Conservation (phyloP, 139 green algal genomes). For the Pseudopediastrum boryanum region DNA sequence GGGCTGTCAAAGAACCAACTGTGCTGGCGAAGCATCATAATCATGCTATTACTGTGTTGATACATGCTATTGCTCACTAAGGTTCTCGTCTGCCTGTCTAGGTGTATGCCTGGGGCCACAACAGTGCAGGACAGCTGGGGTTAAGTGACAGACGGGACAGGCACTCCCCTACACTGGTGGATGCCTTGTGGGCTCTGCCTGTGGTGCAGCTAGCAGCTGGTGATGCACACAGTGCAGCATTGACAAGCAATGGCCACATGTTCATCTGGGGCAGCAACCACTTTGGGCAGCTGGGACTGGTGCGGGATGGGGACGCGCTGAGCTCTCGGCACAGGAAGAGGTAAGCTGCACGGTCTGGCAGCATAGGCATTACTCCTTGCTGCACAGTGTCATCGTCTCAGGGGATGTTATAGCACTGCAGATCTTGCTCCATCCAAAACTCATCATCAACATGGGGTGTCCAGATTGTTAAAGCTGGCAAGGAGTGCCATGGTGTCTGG, state of each 20-base stretch:
- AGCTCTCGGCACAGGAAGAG: conserved; percentile 13
- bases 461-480: too few species aligned
- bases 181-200: conserved; percentile 83
- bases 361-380: too few species aligned
- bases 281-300: conserved; percentile 85
- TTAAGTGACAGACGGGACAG: conserved; percentile 65
- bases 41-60: neutral
- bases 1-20: too few species aligned
- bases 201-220: conserved; percentile 81
- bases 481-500: too few species aligned
- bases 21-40: too few species aligned
- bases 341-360: too few species aligned
- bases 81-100: conserved; percentile 18
- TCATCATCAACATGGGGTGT: too few species aligned
- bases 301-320: conserved; percentile 37
- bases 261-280: conserved; percentile 90
- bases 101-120: conserved; percentile 86
- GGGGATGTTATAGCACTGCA: too few species aligned
- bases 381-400: too few species aligned
- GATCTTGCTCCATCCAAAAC: too few species aligned
- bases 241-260: conserved; percentile 83
- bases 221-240: conserved; percentile 74
- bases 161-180: conserved; percentile 61
- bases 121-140: conserved; percentile 80
- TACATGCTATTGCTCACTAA: neutral